phyloP scores from a whole-genome alignment of 116 monocot genomes.

The Iris pallida region DNA sequence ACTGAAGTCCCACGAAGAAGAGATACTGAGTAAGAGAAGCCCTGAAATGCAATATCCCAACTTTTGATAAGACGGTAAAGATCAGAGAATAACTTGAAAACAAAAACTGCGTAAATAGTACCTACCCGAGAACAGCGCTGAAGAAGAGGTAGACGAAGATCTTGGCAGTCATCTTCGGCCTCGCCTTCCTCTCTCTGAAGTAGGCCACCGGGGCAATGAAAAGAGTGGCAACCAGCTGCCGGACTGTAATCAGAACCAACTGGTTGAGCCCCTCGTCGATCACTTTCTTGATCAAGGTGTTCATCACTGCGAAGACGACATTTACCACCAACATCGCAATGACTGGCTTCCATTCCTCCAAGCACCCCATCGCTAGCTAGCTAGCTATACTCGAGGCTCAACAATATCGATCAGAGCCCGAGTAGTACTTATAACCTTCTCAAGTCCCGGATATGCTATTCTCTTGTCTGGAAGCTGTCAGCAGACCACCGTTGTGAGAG shows the following conservation, averaged over 20 bases:
- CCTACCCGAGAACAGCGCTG: slow-evolving; percentile 11
- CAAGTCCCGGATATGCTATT: not conserved
- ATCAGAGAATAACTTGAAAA: too few relatives aligned
- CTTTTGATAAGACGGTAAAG: too few relatives aligned
- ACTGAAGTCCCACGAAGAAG: slow-evolving; percentile 53
- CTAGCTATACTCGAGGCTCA: not conserved
- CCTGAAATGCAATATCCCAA: slow-evolving; percentile 15
- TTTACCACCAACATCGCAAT: slow-evolving; percentile 40
- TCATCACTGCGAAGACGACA: slow-evolving; percentile 37
- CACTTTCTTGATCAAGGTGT: slow-evolving; percentile 48
- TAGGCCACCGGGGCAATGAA: slow-evolving; percentile 72
- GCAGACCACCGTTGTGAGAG: not conserved
- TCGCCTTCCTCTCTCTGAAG: slow-evolving; percentile 51
- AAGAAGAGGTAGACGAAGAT: slow-evolving; percentile 25
- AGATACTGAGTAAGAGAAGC: slow-evolving; percentile 57
- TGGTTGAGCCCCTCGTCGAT: slow-evolving; percentile 54
- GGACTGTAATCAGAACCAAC: slow-evolving; percentile 57
- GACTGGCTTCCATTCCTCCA: slow-evolving; percentile 42
- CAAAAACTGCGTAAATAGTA: too few relatives aligned
- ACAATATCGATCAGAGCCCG: too few relatives aligned
- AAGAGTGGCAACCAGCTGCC: slow-evolving; percentile 61
- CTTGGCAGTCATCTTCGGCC: slow-evolving; percentile 49
- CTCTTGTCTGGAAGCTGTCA: slow-evolving; percentile 1
- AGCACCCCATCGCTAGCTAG: slow-evolving; percentile 8
- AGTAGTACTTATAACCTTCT: too few relatives aligned